Conservation (phyloP, 805 yeast species). For the Spathaspora sp. region DNA sequence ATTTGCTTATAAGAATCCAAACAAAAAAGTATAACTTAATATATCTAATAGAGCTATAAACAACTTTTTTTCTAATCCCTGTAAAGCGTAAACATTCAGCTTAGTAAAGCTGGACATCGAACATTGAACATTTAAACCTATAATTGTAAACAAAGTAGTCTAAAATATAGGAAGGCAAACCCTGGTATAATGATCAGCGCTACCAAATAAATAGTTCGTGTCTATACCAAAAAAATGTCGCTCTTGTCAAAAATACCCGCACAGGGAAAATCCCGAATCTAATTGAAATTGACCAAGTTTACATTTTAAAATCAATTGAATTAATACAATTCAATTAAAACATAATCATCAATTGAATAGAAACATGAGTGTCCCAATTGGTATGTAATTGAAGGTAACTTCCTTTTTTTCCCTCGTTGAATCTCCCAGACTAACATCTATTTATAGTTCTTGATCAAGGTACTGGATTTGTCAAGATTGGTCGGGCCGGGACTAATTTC, state of each 20-base stretch:
- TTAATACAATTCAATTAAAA: neutral
- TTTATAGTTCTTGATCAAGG: conserved; percentile 94
- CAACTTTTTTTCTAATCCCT: too few relatives aligned
- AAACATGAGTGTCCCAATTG: conserved; percentile 18
- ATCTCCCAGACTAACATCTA: neutral
- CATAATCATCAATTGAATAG: neutral
- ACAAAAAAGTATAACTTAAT: conserved; percentile 3
- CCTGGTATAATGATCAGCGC: neutral
- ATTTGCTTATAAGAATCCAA: conserved; percentile 57
- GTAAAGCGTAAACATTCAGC: conserved; percentile 2
- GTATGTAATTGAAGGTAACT: conserved; percentile 16
- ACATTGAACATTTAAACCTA: neutral
- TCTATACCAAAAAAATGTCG: neutral
- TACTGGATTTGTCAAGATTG: conserved; percentile 96
- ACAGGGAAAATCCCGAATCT: neutral
- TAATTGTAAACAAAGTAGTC: too few relatives aligned
- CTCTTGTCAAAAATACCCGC: neutral
- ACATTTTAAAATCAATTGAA: neutral
- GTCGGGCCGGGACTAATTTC: conserved; percentile 94
- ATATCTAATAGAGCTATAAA: too few relatives aligned
- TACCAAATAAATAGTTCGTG: neutral
- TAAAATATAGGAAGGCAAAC: too few relatives aligned
- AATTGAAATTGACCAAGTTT: neutral
- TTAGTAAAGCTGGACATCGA: conserved; percentile 10
- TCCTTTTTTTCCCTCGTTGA: neutral